A percentile compares a stretch with the other conserved stretches of the same genome.
Evolutionary conservation across 2,329 filamentous ascomycete genomes (phyloP).

Genomic region (Fusarium solani-melongenae): DNA sequence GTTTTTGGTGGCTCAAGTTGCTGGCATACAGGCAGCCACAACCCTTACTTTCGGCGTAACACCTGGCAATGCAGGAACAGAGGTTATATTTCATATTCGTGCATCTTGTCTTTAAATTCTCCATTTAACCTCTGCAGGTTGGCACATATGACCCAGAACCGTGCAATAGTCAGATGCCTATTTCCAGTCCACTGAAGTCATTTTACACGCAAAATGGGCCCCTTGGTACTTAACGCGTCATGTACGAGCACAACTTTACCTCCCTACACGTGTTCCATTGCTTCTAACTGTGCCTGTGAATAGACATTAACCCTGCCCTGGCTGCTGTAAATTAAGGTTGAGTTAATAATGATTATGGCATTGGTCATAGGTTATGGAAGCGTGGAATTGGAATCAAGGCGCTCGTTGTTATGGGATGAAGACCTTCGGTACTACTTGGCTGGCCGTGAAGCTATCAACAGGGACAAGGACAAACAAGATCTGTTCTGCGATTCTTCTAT

Average conservation of each 20-base stretch:
- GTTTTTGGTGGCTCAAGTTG: neutral
- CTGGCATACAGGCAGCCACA: neutral
- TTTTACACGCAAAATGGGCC: neutral
- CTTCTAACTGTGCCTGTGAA: neutral
- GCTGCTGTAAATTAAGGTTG: no score
- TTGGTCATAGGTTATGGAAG: neutral
- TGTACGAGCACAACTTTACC: neutral
- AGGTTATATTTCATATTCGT: neutral
- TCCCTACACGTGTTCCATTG: neutral
- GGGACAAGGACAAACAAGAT: no score
- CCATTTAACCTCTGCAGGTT: neutral
- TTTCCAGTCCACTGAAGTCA: neutral
- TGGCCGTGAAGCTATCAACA: no score
- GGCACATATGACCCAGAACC: neutral
- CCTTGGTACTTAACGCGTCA: neutral
- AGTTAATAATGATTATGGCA: neutral
- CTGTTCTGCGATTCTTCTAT: neutral
- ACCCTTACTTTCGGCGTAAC: neutral
- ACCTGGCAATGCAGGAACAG: neutral
- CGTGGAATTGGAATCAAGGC: neutral
- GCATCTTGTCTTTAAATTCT: neutral
- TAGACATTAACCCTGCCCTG: neutral
- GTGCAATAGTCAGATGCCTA: neutral
- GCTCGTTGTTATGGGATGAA: neutral
- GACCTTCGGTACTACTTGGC: fast-evolving